Evolutionary conservation across 2,329 filamentous ascomycete genomes (phyloP), one percentile per base, ranked within the genome.

Genomic region (Metarhizium rileyi): DNA sequence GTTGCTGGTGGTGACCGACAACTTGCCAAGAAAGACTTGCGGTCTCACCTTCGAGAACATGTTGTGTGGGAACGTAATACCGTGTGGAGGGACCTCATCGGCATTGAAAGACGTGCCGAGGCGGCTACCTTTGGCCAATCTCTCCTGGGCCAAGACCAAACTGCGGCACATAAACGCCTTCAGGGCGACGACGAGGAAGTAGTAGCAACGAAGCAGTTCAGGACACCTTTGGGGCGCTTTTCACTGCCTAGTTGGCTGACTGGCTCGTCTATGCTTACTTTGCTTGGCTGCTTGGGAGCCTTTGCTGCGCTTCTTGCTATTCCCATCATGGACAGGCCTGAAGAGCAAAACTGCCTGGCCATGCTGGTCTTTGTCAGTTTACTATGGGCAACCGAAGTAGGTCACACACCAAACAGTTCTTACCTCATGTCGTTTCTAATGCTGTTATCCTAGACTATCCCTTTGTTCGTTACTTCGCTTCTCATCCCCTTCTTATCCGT

Each of bases 41-140:
- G 93, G 48, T 80, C 95, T 27, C 90, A 98, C 62, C 77, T 98
- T 25, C 78, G 93, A 50, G 94, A 98, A 68, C 93, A 98, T 66
- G 90, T 98, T 20, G 91, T 97, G 0, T 98, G 93, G 94, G 94
- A 98, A 66, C 81, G 93, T 50, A 98, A 98, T 63, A 98, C 93
- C 0, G 93, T 98, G 18, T 98, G 93, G 93, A 78, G 94, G 69
- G 93, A 98, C 60, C 93, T 98, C 81, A 98, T 98, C 64, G 93
- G 91, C 48, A 91, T 98, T 58, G 94, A 98, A 71, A 80, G 93
- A 22, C 90, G 95, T 63, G 89, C 89, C 1, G 91, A 97, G 68
- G 94, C 93, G 8, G 91, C 91, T 8, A 93, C 91, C 58, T 77
- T 98, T 56, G 93, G 93, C 22, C 82, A 86, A 55, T 87, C 88